phyloP scores from a whole-genome alignment of 2,329 filamentous ascomycete species.

The Talaromyces sp. region DNA sequence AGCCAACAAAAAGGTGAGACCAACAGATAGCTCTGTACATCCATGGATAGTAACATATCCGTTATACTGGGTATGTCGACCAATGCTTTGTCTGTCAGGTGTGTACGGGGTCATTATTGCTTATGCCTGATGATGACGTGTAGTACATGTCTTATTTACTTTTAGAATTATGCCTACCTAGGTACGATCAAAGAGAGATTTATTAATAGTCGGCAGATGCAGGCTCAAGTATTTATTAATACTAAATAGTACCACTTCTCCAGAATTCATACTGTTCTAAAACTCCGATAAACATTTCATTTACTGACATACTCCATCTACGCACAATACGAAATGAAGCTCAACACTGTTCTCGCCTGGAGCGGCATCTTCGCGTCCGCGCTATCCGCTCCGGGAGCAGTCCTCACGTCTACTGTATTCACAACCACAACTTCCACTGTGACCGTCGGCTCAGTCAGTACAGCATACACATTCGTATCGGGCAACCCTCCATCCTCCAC shows the following conservation, averaged over 20 bases:
- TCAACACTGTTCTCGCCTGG: not conserved
- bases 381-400: constrained; percentile 1
- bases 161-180: no score
- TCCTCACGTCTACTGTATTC: not conserved
- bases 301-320: not conserved
- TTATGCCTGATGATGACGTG: no score
- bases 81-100: not conserved
- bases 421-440: constrained; percentile 7
- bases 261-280: not conserved
- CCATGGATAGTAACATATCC: not conserved
- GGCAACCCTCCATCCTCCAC: constrained; percentile 9
- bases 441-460: constrained; percentile 3
- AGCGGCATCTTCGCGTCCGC: not conserved
- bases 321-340: not conserved
- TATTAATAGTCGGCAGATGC: not conserved
- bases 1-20: not conserved
- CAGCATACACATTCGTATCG: constrained; percentile 6
- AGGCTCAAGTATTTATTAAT: not conserved
- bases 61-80: no score
- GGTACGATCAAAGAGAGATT: no score
- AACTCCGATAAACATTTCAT: no score
- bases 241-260: not conserved
- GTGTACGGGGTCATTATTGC: no score
- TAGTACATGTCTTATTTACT: no score
- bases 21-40: not conserved